These are phyloP conservation scores for Trametes pubescens DNA, from an alignment of 1,284 basidiomycete species.

Conservation along the genomic window DNA sequence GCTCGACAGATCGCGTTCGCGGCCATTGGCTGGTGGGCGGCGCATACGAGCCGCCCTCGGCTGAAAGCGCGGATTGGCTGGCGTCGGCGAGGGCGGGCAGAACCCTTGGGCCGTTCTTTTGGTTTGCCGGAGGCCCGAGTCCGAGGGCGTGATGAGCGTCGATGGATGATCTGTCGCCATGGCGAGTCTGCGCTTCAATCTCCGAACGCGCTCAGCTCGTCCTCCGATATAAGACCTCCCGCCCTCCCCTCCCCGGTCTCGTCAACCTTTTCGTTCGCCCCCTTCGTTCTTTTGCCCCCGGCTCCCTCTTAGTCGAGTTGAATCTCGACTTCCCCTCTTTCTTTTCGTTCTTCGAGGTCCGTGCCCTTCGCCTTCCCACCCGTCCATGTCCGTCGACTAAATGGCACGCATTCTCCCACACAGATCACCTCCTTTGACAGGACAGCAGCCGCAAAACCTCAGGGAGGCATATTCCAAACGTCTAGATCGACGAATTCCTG, in stretches of 20 bases:
- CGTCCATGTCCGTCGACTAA: conserved; percentile 25
- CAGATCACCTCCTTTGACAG: conserved; percentile 80
- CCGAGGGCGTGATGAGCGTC: conserved; percentile 26
- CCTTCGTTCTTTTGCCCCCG: conserved; percentile 51
- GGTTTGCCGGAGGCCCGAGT: conserved; percentile 14
- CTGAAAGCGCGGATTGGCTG: conserved; percentile 24
- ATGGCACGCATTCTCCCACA: conserved; percentile 1
- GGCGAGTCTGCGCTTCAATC: conserved; percentile 28
- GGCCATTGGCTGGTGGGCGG: conserved; percentile 9
- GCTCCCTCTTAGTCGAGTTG: conserved; percentile 64
- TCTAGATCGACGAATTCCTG: conserved; percentile 37
- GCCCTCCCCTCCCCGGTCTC: conserved; percentile 38
- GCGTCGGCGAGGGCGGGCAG: conserved; percentile 8
- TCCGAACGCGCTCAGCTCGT: conserved; percentile 20
- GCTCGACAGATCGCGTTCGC: conserved; percentile 22
- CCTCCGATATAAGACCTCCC: conserved; percentile 28
- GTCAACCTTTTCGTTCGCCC: conserved; percentile 43
- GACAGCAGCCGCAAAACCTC: conserved; percentile 60
- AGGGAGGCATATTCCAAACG: conserved; percentile 58
- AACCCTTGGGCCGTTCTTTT: conserved; percentile 11
- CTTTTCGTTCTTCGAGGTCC: conserved; percentile 60
- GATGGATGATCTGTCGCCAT: conserved; percentile 42
- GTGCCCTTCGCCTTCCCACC: conserved; percentile 8
- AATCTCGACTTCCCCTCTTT: conserved; percentile 57
- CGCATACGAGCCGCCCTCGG: conserved; percentile 1